Evolutionary conservation across 2,329 filamentous ascomycete species (phyloP), one percentile per base, ranked within the genome.

Genomic region (Phaeophleospora eucalypticola): DNA sequence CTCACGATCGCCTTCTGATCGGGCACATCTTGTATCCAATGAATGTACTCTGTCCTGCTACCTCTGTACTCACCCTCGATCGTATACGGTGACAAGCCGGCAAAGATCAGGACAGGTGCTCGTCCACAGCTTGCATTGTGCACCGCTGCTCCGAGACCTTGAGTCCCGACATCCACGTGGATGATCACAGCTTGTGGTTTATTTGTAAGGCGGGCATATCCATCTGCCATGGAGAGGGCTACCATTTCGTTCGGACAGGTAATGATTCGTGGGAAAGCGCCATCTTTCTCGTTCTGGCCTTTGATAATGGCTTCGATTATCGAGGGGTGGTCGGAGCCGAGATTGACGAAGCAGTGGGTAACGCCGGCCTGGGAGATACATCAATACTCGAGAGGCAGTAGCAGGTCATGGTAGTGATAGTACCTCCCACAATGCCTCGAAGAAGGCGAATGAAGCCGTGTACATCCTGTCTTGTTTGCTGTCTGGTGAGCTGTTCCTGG

Each of bases 161-260:
- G 87, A 0, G 87, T 91, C 19, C 87, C 87, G 15, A 90, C 86
- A 57, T 91, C 86, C 47, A 90, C 86, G 59, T 90, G 86, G 2
- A 90, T 79, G 52, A 90, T 84, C 10, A 90, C 86, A 49, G 80
- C 84, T 67, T 90, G 86, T 0, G 86, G 84, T 56, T 85, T 80
- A 43, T 80, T 80, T 4, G 83, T 87, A 32, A 87, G 67, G 21
- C 85, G 78, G 32, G 87, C 86, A 61, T 87, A 89, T 42, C 87
- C 87, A 65, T 91, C 87, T 12, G 87, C 87, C 83, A 57, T 62
- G 48, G 86, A 90, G 59, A 91, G 78, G 19, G 87, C 87, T 4
- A 90, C 86, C 86, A 90, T 90, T 82, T 90, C 86, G 55, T 88
- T 88, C 0, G 86, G 86, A 61, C 86, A 89, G 18, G 86, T 90